phyloP scores from a whole-genome alignment of 768 basidiomycete genomes.

The Boletus insuetus region DNA sequence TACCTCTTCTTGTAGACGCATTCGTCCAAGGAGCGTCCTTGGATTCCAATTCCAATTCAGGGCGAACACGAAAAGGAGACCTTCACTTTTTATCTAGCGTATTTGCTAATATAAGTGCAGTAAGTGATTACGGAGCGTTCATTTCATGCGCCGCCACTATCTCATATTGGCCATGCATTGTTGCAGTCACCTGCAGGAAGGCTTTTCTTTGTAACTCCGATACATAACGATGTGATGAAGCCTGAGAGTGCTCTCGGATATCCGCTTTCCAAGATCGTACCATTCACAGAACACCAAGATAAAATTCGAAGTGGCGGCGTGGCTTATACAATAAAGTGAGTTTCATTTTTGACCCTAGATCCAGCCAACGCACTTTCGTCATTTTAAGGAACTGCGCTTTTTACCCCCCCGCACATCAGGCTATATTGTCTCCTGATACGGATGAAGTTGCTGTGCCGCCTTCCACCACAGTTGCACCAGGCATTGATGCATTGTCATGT shows the following conservation, averaged over 20 bases:
- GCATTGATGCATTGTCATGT: constrained; percentile 81
- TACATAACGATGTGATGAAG: constrained; percentile 46
- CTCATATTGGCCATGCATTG: background rate
- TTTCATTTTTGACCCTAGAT: constrained; percentile 1
- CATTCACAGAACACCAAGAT: constrained; percentile 89
- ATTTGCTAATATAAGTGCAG: constrained; percentile 86
- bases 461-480: constrained; percentile 57
- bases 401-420: constrained; percentile 62
- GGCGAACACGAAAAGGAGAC: constrained; percentile 64
- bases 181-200: constrained; percentile 71
- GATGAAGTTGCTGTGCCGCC: constrained; percentile 54
- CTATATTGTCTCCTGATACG: constrained; percentile 66
- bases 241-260: constrained; percentile 58
- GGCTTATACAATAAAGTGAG: constrained; percentile 82
- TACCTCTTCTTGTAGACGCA: constrained; percentile 86
- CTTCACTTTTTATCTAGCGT: constrained; percentile 92
- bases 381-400: constrained; percentile 73
- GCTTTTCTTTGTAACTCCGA: constrained; percentile 75
- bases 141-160: background rate
- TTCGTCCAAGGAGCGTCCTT: constrained; percentile 73
- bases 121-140: constrained; percentile 36
- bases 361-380: constrained; percentile 7
- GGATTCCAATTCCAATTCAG: constrained; percentile 46
- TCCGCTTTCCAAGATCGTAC: constrained; percentile 75
- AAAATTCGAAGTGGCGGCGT: constrained; percentile 86